Base-by-base conservation (phyloP, 768 basidiomycete genomes). In the Boletus pseudo-olivaceus region DNA sequence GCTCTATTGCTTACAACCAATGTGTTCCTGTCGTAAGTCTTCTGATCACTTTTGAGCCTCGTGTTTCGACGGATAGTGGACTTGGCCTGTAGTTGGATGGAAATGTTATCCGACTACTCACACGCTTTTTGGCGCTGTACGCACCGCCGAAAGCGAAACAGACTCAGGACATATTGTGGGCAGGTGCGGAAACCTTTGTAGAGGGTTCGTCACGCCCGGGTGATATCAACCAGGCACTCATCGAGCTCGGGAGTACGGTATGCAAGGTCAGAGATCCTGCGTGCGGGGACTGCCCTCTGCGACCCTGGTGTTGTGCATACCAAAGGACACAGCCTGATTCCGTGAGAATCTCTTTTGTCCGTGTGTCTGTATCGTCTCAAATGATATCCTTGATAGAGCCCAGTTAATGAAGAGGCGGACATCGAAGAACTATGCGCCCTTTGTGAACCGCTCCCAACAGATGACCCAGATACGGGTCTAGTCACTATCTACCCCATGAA, bases 211-310 rank as follows among this genome's bases (percentile, higher is more conserved):
- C 80, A 33, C 68, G 78, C 57, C 82, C 93, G 0, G 92, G 93
- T 17, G 90, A 95, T 67, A 77, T 94, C 58, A 96, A 96, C 64
- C 89, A 97, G 73, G 93, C 90, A 14, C 76, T 98, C 47, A 98
- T 98, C 68, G 95, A 98, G 67, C 82, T 98, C 7, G 95, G 95
- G 46, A 90, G 90, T 67, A 96, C 93, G 4, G 81, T 97, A 3
- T 98, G 95, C 74, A 93, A 88, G 69, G 85, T 90, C 39, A 84
- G 83, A 56, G 82, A 88, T 57, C 95, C 95, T 10, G 70, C 74
- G 19, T 98, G 95, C 63, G 72, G 62, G 17, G 63, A 72, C 17
- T 98, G 95, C 70, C 91, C 93, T 19, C 60, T 98, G 41, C 79
- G 70, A 44, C 56, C 73, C 20, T 80, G 82, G 73, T 98, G 95